Percentiles rank a stretch among this genome's conserved stretches.
These are phyloP conservation scores for Boletus reticuloceps DNA, from an alignment of 768 basidiomycete species.

Conservation along the genomic window DNA sequence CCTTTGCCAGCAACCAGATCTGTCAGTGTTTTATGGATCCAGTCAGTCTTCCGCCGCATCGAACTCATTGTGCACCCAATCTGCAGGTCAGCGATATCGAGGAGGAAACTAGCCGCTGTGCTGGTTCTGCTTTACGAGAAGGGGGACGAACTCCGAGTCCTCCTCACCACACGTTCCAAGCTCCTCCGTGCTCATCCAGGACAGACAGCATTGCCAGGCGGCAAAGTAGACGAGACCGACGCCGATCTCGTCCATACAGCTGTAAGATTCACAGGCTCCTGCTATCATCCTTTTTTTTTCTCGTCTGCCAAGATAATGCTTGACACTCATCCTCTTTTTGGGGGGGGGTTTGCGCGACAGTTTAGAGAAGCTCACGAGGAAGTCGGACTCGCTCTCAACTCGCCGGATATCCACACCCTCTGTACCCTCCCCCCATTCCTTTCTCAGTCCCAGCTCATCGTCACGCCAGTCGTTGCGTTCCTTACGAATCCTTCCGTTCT, in stretches of 20 bases:
- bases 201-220: constrained; percentile 82
- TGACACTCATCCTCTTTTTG: not conserved
- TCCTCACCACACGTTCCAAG: constrained; percentile 86
- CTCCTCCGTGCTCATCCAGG: constrained; percentile 71
- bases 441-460: constrained; percentile 64
- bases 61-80: not conserved
- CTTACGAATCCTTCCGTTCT: constrained; percentile 55
- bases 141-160: constrained; percentile 63
- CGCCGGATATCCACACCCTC: constrained; percentile 56
- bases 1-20: constrained; percentile 38
- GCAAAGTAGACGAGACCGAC: constrained; percentile 71
- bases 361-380: constrained; percentile 85
- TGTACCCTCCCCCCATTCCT: constrained; percentile 65
- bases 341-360: constrained; percentile 46
- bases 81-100: constrained; percentile 33
- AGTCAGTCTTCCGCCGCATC: not conserved
- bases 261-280: constrained; percentile 42
- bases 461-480: constrained; percentile 77
- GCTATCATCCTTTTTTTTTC: not conserved
- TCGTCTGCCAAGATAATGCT: not conserved
- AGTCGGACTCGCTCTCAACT: constrained; percentile 61
- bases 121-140: constrained; percentile 77
- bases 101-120: constrained; percentile 64
- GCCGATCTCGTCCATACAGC: constrained; percentile 64
- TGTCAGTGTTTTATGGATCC: constrained; percentile 42